Evolutionary conservation across 2,329 filamentous ascomycete species (phyloP).

Genomic region (Parastagonospora avenae): DNA sequence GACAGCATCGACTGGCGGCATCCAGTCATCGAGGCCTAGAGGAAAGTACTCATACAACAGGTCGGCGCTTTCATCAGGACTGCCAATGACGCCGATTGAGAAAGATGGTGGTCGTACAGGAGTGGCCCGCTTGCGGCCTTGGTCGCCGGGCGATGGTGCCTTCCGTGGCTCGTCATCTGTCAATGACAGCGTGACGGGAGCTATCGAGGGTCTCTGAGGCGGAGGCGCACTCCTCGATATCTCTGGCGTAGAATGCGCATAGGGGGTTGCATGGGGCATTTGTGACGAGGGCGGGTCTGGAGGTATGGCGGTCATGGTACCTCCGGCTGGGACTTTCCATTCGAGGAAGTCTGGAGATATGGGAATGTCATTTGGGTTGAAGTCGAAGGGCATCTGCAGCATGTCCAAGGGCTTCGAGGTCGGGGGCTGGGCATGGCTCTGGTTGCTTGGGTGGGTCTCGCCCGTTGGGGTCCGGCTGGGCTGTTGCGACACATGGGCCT

Average conservation of each 20-base stretch:
- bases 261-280: slow-evolving; percentile 45
- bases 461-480: slow-evolving; percentile 45
- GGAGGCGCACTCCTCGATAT: slow-evolving; percentile 48
- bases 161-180: slow-evolving; percentile 60
- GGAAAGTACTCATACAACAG: slow-evolving; percentile 95
- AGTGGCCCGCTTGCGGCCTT: slow-evolving; percentile 40
- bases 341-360: slow-evolving; percentile 51
- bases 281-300: slow-evolving; percentile 45
- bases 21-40: slow-evolving; percentile 88
- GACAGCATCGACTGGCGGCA: slow-evolving; percentile 86
- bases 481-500: slow-evolving; percentile 51
- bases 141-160: slow-evolving; percentile 41
- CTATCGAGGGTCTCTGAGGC: slow-evolving; percentile 48
- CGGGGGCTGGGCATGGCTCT: slow-evolving; percentile 26
- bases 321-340: slow-evolving; percentile 50
- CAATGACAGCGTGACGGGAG: slow-evolving; percentile 61
- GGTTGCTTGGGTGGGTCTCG: slow-evolving; percentile 38
- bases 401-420: slow-evolving; percentile 42
- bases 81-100: slow-evolving; percentile 58
- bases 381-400: slow-evolving; percentile 49
- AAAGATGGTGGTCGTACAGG: slow-evolving; percentile 53
- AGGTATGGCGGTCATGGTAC: slow-evolving; percentile 52
- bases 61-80: slow-evolving; percentile 77
- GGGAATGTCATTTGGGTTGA: slow-evolving; percentile 48
- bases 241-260: slow-evolving; percentile 61